Percentiles rank a stretch among this genome's conserved stretches.
These are phyloP conservation scores for Cyclotella choctawhatcheeana DNA, from an alignment of 108 stramenopile genomes.

Conservation along the genomic window DNA sequence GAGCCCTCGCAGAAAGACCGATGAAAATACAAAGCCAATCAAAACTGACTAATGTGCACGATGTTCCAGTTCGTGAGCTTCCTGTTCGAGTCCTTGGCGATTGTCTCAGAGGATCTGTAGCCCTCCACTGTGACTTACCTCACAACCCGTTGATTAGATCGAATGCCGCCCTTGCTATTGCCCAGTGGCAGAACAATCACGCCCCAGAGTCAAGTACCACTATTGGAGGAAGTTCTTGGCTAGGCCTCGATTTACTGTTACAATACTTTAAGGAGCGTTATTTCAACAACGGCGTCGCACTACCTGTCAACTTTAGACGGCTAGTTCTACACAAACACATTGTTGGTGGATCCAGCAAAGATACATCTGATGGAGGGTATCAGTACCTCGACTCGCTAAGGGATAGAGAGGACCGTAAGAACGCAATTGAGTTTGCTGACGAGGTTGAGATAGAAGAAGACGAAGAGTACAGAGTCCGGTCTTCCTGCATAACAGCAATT, in stretches of 20 bases:
- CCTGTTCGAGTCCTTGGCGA: conserved; percentile 87
- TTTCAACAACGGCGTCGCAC: conserved; percentile 64
- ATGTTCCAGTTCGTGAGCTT: conserved; percentile 78
- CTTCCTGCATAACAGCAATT: conserved; percentile 17
- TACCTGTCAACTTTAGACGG: conserved; percentile 81
- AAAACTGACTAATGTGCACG: conserved; percentile 75
- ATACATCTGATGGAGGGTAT: conserved; percentile 64
- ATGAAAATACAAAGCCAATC: conserved; percentile 78
- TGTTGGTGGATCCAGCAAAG: conserved; percentile 51
- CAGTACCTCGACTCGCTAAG: conserved; percentile 73
- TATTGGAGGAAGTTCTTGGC: conserved; percentile 72
- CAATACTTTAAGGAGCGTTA: conserved; percentile 87
- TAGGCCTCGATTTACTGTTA: conserved; percentile 76
- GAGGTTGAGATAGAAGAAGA: conserved; percentile 88
- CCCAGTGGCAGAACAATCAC: conserved; percentile 92
- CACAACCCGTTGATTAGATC: conserved; percentile 82
- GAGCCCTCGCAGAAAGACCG: conserved; percentile 85
- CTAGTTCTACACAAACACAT: conserved; percentile 76
- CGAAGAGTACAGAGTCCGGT: conserved; percentile 46
- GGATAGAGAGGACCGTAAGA: conserved; percentile 64
- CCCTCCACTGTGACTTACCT: conserved; percentile 80
- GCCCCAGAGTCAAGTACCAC: conserved; percentile 71
- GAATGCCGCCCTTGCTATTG: conserved; percentile 85
- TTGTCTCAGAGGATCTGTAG: conserved; percentile 83
- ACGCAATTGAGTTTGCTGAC: conserved; percentile 74